Conservation (phyloP, 2,329 filamentous ascomycete species). For the Hortaea sp. region DNA sequence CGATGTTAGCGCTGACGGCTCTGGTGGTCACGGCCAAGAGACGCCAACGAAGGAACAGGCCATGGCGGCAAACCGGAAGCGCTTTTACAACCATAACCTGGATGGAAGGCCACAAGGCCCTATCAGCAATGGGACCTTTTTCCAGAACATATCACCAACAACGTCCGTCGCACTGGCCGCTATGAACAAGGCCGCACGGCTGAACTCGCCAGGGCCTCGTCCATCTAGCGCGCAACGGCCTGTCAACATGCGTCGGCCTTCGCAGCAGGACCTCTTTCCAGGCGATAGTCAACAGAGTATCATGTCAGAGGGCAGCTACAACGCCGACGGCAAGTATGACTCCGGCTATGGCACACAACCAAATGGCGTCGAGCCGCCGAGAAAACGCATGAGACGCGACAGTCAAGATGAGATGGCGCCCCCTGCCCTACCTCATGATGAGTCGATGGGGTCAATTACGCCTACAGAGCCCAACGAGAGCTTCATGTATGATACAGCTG, state of each 20-base stretch:
- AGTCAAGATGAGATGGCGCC: slow-evolving; percentile 23
- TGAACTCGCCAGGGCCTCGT: slow-evolving; percentile 74
- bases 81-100: slow-evolving; percentile 69
- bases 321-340: slow-evolving; percentile 43
- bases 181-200: slow-evolving; percentile 81
- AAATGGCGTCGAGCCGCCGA: slow-evolving; percentile 55
- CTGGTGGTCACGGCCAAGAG: slow-evolving; percentile 59
- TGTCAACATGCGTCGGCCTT: slow-evolving; percentile 57
- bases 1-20: slow-evolving; percentile 68
- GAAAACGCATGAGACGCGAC: slow-evolving; percentile 58
- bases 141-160: slow-evolving; percentile 91
- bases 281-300: slow-evolving; percentile 73
- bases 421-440: slow-evolving; percentile 33
- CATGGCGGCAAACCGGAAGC: slow-evolving; percentile 84
- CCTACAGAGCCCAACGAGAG: slow-evolving; percentile 75
- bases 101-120: slow-evolving; percentile 47
- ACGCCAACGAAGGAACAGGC: slow-evolving; percentile 98
- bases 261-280: slow-evolving; percentile 59
- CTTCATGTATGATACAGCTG: slow-evolving; percentile 51
- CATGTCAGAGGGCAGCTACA: slow-evolving; percentile 28
- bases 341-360: slow-evolving; percentile 57
- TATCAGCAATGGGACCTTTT: slow-evolving; percentile 70
- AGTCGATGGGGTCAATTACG: slow-evolving; percentile 52
- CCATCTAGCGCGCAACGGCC: slow-evolving; percentile 53
- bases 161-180: slow-evolving; percentile 89